Evolutionary conservation across 163 green algal species (phyloP).

Genomic region (Chlorella variabilis): DNA sequence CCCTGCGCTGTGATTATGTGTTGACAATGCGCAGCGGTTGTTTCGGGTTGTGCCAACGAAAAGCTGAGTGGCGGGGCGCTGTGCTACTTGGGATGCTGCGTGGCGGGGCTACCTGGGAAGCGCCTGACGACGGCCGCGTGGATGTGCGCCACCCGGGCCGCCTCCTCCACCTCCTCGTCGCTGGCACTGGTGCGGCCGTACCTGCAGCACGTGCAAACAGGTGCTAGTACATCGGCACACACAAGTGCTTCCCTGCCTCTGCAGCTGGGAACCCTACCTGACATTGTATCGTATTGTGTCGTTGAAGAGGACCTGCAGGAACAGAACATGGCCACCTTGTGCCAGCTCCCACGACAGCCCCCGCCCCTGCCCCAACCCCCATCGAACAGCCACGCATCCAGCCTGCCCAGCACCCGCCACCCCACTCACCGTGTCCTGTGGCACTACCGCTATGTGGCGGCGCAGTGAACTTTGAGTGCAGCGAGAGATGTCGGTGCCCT

Average conservation of each 20-base stretch:
- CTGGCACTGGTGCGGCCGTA: constrained; percentile 81
- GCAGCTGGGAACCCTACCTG: constrained; percentile 4
- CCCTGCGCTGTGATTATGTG: neutral
- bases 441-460: constrained; percentile 85
- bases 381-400: neutral
- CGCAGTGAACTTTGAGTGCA: constrained; percentile 74
- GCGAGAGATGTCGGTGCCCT: constrained; percentile 77
- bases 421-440: constrained; percentile 75
- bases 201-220: constrained; percentile 28
- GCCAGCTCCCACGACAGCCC: neutral
- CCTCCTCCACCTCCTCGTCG: constrained; percentile 79
- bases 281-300: constrained; percentile 84
- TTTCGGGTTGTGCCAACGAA: no score
- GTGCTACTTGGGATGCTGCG: no score
- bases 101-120: constrained; percentile 76
- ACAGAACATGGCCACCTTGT: neutral
- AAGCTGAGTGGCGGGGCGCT: no score
- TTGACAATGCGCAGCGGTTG: no score
- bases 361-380: no score
- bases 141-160: constrained; percentile 76
- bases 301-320: constrained; percentile 66
- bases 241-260: neutral
- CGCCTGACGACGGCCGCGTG: constrained; percentile 70
- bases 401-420: no score
- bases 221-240: neutral